These are phyloP conservation scores for Kluyveromyces marxianus DNA, from an alignment of 1,139 yeast genomes.

Conservation along the genomic window DNA sequence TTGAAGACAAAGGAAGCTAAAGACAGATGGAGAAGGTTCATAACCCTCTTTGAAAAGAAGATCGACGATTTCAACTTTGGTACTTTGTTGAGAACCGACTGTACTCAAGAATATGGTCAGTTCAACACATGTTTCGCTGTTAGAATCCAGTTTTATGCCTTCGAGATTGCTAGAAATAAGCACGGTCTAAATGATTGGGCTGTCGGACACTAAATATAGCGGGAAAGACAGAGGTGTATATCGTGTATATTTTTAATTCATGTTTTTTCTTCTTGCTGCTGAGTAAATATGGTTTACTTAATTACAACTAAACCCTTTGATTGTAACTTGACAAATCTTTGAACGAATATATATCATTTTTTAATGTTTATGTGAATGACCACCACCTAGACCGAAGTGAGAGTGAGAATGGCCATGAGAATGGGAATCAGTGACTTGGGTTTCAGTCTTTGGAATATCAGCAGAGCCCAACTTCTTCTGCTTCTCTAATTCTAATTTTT, in stretches of 20 bases:
- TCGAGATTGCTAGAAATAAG: slow-evolving; percentile 90
- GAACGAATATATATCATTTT: neutral
- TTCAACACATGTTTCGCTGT: slow-evolving; percentile 83
- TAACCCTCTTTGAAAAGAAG: slow-evolving; percentile 69
- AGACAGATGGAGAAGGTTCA: slow-evolving; percentile 83
- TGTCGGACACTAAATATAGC: slow-evolving; percentile 16
- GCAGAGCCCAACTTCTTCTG: slow-evolving; percentile 10
- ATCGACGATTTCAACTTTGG: slow-evolving; percentile 93
- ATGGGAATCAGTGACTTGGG: slow-evolving; percentile 4
- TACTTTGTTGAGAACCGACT: slow-evolving; percentile 70
- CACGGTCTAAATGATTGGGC: slow-evolving; percentile 92
- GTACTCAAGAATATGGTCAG: slow-evolving; percentile 71
- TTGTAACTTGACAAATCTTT: too few species aligned
- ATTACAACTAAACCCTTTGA: too few species aligned
- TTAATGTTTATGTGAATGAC: slow-evolving; percentile 13
- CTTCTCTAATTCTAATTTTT: slow-evolving; percentile 9
- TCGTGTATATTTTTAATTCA: too few species aligned
- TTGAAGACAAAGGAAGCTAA: slow-evolving; percentile 79
- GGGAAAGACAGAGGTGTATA: too few species aligned
- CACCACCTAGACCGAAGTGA: slow-evolving; percentile 9
- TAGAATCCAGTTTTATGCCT: slow-evolving; percentile 88
- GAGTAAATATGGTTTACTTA: too few species aligned
- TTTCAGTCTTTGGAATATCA: slow-evolving; percentile 9
- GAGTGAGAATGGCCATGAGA: slow-evolving; percentile 10
- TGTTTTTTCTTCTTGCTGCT: neutral